A percentile compares a stretch with the other conserved stretches of the same genome.
phyloP scores from a whole-genome alignment of 306 rosid genomes.

The Cucumis hystrix region DNA sequence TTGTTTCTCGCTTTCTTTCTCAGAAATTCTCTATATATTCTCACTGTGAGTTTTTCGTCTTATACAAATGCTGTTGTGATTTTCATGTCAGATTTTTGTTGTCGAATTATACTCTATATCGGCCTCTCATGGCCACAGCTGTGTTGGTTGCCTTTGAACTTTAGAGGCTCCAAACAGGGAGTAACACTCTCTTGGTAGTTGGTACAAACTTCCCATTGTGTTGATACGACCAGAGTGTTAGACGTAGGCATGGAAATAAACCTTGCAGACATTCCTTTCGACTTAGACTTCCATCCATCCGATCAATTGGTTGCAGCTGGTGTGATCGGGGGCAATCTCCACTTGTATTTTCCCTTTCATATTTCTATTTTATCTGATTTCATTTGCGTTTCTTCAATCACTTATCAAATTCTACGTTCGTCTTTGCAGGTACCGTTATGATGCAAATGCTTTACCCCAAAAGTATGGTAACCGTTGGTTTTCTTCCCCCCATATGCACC shows the following conservation, averaged over 20 bases:
- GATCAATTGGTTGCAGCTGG: constrained; percentile 44
- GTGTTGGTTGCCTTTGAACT: neutral
- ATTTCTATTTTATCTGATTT: neutral
- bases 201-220: neutral
- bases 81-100: too few relatives aligned
- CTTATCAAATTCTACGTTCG: neutral
- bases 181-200: neutral
- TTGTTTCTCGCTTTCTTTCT: too few relatives aligned
- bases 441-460: constrained; percentile 33
- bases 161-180: neutral
- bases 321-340: constrained; percentile 56
- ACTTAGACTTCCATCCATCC: constrained; percentile 72
- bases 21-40: too few relatives aligned
- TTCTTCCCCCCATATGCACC: neutral
- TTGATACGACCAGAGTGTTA: neutral
- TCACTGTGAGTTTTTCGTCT: too few relatives aligned
- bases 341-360: constrained; percentile 24
- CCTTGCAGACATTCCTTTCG: constrained; percentile 55
- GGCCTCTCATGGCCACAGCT: neutral
- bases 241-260: constrained; percentile 40
- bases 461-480: constrained; percentile 20
- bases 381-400: neutral
- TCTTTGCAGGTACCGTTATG: constrained; percentile 42
- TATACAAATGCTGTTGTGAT: too few relatives aligned
- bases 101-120: too few relatives aligned